Conservation (phyloP, 495 filamentous ascomycete genomes). For the Penicillium goetzii region DNA sequence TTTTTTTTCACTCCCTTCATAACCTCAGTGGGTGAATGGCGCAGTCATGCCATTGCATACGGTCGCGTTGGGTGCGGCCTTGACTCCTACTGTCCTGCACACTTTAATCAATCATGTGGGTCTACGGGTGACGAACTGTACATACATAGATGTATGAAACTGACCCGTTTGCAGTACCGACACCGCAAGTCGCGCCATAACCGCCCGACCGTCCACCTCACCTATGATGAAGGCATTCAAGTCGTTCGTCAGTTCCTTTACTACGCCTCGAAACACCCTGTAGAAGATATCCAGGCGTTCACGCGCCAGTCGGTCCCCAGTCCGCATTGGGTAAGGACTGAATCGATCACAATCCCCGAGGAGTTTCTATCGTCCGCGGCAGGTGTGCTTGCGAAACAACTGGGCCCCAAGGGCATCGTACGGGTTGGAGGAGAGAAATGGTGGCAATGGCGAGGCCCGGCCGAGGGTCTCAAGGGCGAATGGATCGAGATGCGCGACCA, state of each 20-base stretch:
- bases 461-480: constrained; percentile 71
- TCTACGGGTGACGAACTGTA: constrained; percentile 12
- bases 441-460: constrained; percentile 87
- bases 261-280: constrained; percentile 81
- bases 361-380: constrained; percentile 65
- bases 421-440: constrained; percentile 80
- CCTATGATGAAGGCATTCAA: constrained; percentile 92
- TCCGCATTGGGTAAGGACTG: constrained; percentile 83
- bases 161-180: constrained; percentile 64
- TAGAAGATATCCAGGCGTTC: constrained; percentile 91
- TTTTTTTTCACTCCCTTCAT: background rate
- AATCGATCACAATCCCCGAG: constrained; percentile 70
- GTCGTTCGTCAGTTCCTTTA: constrained; percentile 82
- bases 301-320: constrained; percentile 87
- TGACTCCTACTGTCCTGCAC: constrained; percentile 77
- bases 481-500: constrained; percentile 95
- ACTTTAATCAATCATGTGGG: constrained; percentile 78
- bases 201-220: constrained; percentile 83
- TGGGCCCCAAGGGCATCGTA: constrained; percentile 73
- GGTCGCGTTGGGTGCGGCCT: constrained; percentile 68
- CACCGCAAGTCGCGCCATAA: constrained; percentile 73
- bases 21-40: constrained; percentile 14
- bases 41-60: constrained; percentile 69
- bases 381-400: constrained; percentile 62
- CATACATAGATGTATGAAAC: constrained; percentile 10